phyloP scores from a whole-genome alignment of 169 alveolate genomes.

The Condylostoma magnum region DNA sequence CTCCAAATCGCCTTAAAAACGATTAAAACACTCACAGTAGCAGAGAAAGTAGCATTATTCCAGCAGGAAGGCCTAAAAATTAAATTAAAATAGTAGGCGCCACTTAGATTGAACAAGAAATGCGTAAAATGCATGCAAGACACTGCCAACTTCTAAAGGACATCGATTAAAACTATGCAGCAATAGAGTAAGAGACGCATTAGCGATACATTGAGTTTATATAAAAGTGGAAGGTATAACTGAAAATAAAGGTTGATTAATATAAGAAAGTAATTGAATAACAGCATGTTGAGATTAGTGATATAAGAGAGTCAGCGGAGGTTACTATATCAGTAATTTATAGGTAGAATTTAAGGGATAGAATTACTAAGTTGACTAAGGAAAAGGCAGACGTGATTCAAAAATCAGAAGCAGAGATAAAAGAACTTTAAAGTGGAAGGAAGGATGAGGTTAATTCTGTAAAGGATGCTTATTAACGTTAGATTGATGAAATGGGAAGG shows the following conservation, averaged over 20 bases:
- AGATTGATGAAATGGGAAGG: not conserved
- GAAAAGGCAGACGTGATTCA: not conserved
- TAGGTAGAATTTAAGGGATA: not conserved
- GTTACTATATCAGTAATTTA: constrained; percentile 3
- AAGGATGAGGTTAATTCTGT: not conserved
- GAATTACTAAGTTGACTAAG: not conserved
- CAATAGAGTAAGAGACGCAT: constrained; percentile 48
- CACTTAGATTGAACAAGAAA: constrained; percentile 52
- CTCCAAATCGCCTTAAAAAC: too few species aligned
- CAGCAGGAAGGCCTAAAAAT: too few species aligned
- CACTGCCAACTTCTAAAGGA: constrained; percentile 45
- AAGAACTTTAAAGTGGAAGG: not conserved
- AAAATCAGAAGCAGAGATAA: constrained; percentile 7
- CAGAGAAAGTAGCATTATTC: too few species aligned
- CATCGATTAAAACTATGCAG: constrained; percentile 49
- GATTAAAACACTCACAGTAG: too few species aligned
- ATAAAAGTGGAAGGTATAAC: constrained; percentile 45
- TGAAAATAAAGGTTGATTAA: constrained; percentile 33
- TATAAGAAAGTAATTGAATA: constrained; percentile 43
- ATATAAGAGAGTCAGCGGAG: constrained; percentile 28
- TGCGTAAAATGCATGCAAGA: constrained; percentile 47
- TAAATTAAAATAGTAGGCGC: too few species aligned
- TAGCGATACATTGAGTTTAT: constrained; percentile 50
- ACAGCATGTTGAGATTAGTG: constrained; percentile 20
- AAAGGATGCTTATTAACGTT: constrained; percentile 10